These are phyloP conservation scores for Jacaranda mimosifolia DNA, from an alignment of 257 asterid species.

Conservation along the genomic window DNA sequence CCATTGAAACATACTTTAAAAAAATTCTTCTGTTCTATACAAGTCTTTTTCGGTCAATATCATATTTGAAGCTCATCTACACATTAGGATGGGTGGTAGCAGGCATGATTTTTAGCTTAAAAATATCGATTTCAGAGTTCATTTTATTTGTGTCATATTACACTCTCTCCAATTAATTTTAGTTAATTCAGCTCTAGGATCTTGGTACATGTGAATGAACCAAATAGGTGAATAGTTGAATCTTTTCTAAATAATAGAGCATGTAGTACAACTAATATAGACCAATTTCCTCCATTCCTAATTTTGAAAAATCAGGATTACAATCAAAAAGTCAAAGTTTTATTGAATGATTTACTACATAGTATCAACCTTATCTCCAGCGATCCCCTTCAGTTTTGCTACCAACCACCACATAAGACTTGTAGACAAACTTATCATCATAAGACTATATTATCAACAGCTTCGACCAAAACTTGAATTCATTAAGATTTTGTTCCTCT, in stretches of 20 bases:
- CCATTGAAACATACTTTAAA: not conserved
- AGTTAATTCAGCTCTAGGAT: not conserved
- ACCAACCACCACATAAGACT: not conserved
- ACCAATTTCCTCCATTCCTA: not conserved
- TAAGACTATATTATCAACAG: slow-evolving; percentile 13
- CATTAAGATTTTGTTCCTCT: not conserved
- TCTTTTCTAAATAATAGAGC: not conserved
- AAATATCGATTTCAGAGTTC: too few relatives aligned
- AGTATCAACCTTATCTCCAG: not conserved
- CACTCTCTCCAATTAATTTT: not conserved
- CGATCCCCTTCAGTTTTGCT: slow-evolving; percentile 1
- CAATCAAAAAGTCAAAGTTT: slow-evolving; percentile 13
- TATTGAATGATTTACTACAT: not conserved
- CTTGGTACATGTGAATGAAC: not conserved
- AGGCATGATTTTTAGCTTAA: too few relatives aligned
- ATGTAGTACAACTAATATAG: not conserved
- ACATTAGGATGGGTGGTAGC: too few relatives aligned
- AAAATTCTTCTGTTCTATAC: not conserved
- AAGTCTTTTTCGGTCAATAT: not conserved
- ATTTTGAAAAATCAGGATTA: slow-evolving; percentile 12
- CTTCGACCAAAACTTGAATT: slow-evolving; percentile 8
- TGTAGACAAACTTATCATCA: not conserved
- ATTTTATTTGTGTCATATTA: not conserved
- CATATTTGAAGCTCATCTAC: too few relatives aligned
- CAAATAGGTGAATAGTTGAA: not conserved